Evolutionary conservation across 305 asterid species (phyloP), one percentile per base, ranked within the genome.

Genomic region (Solanum hybrid): DNA sequence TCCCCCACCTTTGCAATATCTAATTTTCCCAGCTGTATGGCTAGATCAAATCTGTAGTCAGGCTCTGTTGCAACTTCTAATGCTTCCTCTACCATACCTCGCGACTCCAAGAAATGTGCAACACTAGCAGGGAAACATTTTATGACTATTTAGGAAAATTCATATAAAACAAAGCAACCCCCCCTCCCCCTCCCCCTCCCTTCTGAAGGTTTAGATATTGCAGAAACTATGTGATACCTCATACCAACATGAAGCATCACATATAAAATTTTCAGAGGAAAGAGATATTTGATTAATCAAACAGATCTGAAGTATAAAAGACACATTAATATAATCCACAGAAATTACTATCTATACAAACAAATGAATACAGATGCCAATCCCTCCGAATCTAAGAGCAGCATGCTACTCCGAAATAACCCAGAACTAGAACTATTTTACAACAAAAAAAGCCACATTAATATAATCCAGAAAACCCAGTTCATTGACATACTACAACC

Each of bases 71-170:
- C 99, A 90, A 98, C 96, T 93, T 95, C 97, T 85, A 98, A 92
- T 87, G 99, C 99, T 85, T 97, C 99, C 92, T 93, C 98, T 84
- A 94, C 92, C 98, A 97, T 98, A 86, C 97, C 99, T 64, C 99
- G 97, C 37, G 99, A 97, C 90, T 98, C 99, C 96, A 98, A 93
- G 95, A 98, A 98, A 91, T 88, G 99, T 51, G 99, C 99, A 91
- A 98, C 94, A 91, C 95, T 90, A 86, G 85, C 86, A 90, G 73
- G 71, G 87, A 91, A 81, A 31, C 22, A 88, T 78, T 78, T 24
- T n/a, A n/a, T 56, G n/a, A 88, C 45, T 31, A 78, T 4, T 88
- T 45, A 88, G 35, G 56, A 56, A 36, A 76, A 85, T 31, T 75
- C 19, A 75, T 10, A 75, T 22, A 75, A 87, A 56, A 73, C 34